These are phyloP conservation scores for Ustilago trichophora DNA, from an alignment of 1,284 basidiomycete species.

Conservation along the genomic window DNA sequence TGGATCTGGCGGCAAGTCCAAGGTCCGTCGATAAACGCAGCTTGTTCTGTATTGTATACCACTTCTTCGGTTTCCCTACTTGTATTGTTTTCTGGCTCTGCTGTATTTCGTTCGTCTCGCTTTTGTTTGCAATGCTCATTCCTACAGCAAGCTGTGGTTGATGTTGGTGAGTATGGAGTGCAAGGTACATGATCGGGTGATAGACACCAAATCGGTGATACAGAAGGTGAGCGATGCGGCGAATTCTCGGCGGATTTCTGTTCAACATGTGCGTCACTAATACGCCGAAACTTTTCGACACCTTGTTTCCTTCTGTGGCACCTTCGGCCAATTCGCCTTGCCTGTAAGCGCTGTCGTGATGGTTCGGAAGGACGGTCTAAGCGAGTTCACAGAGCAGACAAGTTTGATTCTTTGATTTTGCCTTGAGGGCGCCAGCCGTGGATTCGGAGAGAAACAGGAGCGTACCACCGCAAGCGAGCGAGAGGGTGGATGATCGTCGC, in stretches of 20 bases:
- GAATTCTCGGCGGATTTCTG: slow-evolving; percentile 34
- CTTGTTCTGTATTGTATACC: too few relatives aligned
- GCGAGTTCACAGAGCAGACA: not conserved
- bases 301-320: not conserved
- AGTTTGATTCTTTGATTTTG: too few relatives aligned
- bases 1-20: slow-evolving; percentile 23
- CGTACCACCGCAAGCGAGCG: too few relatives aligned
- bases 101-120: not conserved
- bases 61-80: not conserved
- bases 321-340: not conserved
- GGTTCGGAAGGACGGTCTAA: not conserved
- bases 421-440: too few relatives aligned
- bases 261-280: slow-evolving; percentile 10
- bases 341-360: not conserved
- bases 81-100: not conserved
- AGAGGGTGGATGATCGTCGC: too few relatives aligned
- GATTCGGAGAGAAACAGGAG: too few relatives aligned
- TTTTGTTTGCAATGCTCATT: not conserved
- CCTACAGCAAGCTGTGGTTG: not conserved
- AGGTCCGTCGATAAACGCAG: slow-evolving; percentile 24
- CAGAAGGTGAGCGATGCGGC: slow-evolving; percentile 7
- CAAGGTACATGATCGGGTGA: too few relatives aligned
- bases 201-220: too few relatives aligned
- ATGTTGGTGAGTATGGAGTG: too few relatives aligned
- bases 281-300: not conserved